These are phyloP conservation scores for Saccharomyces eubayanus DNA, from an alignment of 805 yeast genomes.

Conservation along the genomic window DNA sequence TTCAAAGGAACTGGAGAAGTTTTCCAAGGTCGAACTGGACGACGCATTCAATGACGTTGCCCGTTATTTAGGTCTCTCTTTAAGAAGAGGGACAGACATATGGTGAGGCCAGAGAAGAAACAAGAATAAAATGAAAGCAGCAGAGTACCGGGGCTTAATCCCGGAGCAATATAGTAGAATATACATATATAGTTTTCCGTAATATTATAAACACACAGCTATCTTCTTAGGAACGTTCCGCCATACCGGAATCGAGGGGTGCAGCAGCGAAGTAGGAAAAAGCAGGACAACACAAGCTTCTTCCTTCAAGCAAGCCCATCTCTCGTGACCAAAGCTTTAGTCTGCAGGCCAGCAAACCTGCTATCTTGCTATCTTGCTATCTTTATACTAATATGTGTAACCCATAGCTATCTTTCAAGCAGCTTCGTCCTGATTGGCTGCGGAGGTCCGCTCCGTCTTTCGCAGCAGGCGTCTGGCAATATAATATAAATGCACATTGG, in stretches of 20 bases:
- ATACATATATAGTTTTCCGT: no score
- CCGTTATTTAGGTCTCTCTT: constrained; percentile 54
- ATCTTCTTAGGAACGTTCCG: no score
- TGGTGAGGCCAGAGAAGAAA: constrained; percentile 34
- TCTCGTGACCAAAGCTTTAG: no score
- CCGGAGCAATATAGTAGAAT: no score
- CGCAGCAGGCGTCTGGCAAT: not conserved
- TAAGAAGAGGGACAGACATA: constrained; percentile 43
- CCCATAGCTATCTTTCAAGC: not conserved
- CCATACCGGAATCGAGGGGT: no score
- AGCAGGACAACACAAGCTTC: no score
- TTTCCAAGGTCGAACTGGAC: constrained; percentile 41
- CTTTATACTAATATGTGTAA: not conserved
- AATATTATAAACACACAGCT: no score
- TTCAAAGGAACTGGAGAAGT: constrained; percentile 23
- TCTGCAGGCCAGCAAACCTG: no score
- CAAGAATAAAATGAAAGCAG: not conserved
- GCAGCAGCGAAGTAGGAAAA: no score
- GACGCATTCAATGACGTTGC: constrained; percentile 57
- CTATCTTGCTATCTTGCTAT: not conserved
- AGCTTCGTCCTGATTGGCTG: not conserved
- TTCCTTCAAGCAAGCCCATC: no score
- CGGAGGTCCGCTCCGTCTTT: constrained; percentile 1
- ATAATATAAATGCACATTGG: not conserved
- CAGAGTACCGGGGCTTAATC: no score